Conservation (phyloP, 306 rosid genomes). For the Ormosia emarginata region DNA sequence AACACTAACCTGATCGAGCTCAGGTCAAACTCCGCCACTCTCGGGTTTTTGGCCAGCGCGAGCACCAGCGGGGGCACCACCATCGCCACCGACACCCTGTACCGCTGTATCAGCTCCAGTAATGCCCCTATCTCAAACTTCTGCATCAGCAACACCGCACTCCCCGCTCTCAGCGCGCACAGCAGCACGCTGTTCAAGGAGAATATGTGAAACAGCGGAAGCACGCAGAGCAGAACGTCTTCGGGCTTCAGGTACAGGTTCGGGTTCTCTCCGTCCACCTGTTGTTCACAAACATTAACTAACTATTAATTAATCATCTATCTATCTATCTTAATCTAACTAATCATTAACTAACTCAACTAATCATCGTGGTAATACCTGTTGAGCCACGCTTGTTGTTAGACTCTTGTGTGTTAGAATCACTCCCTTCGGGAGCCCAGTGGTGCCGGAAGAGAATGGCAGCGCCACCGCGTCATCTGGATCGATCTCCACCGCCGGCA, state of each 20-base stretch:
- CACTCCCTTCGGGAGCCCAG: slow-evolving; percentile 85
- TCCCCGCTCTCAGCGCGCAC: slow-evolving; percentile 62
- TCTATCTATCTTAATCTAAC: too few species aligned
- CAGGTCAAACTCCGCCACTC: slow-evolving; percentile 59
- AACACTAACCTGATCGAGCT: slow-evolving; percentile 62
- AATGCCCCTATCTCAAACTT: slow-evolving; percentile 74
- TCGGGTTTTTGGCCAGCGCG: slow-evolving; percentile 71
- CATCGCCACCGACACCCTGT: slow-evolving; percentile 67
- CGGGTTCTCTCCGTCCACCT: slow-evolving; percentile 88
- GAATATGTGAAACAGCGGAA: slow-evolving; percentile 82
- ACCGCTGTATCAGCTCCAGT: slow-evolving; percentile 46
- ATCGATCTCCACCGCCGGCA: slow-evolving; percentile 31
- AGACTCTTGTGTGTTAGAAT: slow-evolving; percentile 71
- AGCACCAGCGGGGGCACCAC: slow-evolving; percentile 90
- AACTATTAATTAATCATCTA: too few species aligned
- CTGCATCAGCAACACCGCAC: slow-evolving; percentile 61
- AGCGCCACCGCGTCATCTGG: slow-evolving; percentile 62
- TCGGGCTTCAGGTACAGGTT: slow-evolving; percentile 49
- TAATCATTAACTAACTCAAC: too few species aligned
- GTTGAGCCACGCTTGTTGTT: slow-evolving; percentile 78
- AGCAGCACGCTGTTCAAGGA: slow-evolving; percentile 64
- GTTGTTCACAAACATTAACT: neutral
- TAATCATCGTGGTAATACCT: slow-evolving; percentile 25
- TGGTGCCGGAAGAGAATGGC: slow-evolving; percentile 91
- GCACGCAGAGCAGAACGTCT: slow-evolving; percentile 76